phyloP scores from a whole-genome alignment of 495 filamentous ascomycete species.

The Penicillium steckii region DNA sequence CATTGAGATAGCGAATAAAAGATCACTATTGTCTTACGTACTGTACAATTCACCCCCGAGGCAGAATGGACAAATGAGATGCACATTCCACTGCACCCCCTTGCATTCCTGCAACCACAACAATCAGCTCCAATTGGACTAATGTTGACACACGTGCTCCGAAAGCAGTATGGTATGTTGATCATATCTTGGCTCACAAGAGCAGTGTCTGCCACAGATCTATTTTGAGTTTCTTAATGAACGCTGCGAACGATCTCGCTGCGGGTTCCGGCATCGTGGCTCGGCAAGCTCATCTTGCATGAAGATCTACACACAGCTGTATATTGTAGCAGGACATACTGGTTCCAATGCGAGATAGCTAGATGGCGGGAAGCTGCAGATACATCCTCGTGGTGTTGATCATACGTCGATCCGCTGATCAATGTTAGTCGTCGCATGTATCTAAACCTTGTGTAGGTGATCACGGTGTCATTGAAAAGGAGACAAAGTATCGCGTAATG shows the following conservation, averaged over 20 bases:
- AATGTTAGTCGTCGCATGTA: too few species aligned
- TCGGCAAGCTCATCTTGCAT: slow-evolving; percentile 11
- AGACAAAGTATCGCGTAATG: too few species aligned
- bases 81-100: not conserved
- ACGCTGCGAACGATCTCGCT: not conserved
- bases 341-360: too few species aligned
- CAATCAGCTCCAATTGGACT: not conserved
- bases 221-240: not conserved
- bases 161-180: slow-evolving; percentile 3
- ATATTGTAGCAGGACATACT: too few species aligned
- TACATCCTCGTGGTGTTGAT: too few species aligned
- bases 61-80: not conserved
- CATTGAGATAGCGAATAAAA: too few species aligned
- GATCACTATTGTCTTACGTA: too few species aligned
- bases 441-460: too few species aligned
- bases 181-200: slow-evolving; percentile 5
- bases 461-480: too few species aligned
- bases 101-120: slow-evolving; percentile 8
- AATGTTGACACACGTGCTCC: not conserved
- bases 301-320: not conserved
- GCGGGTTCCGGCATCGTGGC: slow-evolving; percentile 1
- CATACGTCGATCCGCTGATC: too few species aligned
- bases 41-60: not conserved
- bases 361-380: too few species aligned
- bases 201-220: not conserved